A percentile compares a stretch with the other conserved stretches of the same genome.
These are phyloP conservation scores for Ajuga chamaepitys DNA, from an alignment of 257 asterid genomes.

Conservation along the genomic window DNA sequence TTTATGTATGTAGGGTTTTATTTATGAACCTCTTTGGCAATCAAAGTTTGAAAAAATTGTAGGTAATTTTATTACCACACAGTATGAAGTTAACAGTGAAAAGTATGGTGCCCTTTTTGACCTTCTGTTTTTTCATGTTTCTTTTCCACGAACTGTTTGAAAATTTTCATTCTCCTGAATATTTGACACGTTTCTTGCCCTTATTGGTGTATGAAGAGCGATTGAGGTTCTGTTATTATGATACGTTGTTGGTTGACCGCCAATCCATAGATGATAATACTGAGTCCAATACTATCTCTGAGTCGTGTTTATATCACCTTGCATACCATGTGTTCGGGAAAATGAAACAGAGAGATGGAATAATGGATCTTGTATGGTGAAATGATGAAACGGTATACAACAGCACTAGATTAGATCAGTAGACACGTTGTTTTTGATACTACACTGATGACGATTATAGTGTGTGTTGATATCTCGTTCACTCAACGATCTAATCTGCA, in stretches of 20 bases:
- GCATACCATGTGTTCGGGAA: no score
- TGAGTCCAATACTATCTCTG: no score
- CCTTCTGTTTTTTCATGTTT: conserved; percentile 12
- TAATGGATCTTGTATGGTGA: no score
- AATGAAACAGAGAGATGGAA: no score
- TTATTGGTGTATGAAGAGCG: not conserved
- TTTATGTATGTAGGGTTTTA: conserved; percentile 4
- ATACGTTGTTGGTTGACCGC: not conserved
- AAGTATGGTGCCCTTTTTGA: conserved; percentile 3
- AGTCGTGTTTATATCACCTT: no score
- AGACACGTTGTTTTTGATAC: no score
- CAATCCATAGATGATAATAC: no score
- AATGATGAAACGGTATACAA: no score
- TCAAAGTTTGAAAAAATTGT: conserved; percentile 1
- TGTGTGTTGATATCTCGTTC: not conserved
- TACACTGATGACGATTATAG: not conserved
- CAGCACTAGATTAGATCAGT: no score
- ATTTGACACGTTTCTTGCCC: not conserved
- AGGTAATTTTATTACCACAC: not conserved
- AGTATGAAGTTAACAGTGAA: not conserved
- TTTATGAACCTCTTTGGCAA: not conserved
- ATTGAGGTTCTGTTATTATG: not conserved
- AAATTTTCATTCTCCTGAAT: not conserved
- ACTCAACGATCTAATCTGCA: no score
- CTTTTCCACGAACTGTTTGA: conserved; percentile 15